Evolutionary conservation across 2,329 filamentous ascomycete species (phyloP), one percentile per base, ranked within the genome.

Genomic region (Clonostachys solani): DNA sequence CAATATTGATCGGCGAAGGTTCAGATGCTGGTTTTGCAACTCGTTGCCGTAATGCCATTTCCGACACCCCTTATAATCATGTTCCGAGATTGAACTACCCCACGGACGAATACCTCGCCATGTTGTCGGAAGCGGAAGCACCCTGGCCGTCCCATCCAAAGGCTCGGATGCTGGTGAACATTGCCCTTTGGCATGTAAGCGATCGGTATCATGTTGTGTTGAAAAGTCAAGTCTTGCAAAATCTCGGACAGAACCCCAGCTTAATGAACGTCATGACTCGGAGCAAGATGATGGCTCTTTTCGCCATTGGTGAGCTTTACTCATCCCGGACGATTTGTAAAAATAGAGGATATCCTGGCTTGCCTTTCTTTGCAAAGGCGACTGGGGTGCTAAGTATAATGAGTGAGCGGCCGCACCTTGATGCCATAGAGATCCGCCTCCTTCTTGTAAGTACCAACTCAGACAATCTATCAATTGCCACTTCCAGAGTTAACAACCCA

Each of bases 231-330:
- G 62, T 73, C 5, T 49, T 67, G 0, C 62, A 64, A 3, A 58
- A 58, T 1, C 50, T 75, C 0, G 66, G 72, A 40, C 60, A 64
- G 16, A 59, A 63, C 36, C 59, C 61, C 3, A 52, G 56, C 7
- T 63, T 60, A 12, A 60, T 57, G 6, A 62, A 66, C 37, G 57
- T 60, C 1, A 50, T 71, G 0, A 49, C 62, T 0, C 63, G 60
- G 12, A 69, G 68, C 50, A 73, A 73, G 42, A 47, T 75, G 0
- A 71, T 68, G 59, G 69, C 67, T 0, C 41, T 75, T 4, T 72
- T 75, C 49, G 72, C 72, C 0, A 60, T 75, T 6, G 72, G 72
- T 0, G 71, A 74, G 48, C 64, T 70, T 33, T 74, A 73, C 33
- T 72, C 72, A 0, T 66, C 36, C 0, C 58, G 69, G n/a, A 56